Base-by-base conservation (phyloP, 1,139 yeast species). In the Lodderomyces metapsilosis region DNA sequence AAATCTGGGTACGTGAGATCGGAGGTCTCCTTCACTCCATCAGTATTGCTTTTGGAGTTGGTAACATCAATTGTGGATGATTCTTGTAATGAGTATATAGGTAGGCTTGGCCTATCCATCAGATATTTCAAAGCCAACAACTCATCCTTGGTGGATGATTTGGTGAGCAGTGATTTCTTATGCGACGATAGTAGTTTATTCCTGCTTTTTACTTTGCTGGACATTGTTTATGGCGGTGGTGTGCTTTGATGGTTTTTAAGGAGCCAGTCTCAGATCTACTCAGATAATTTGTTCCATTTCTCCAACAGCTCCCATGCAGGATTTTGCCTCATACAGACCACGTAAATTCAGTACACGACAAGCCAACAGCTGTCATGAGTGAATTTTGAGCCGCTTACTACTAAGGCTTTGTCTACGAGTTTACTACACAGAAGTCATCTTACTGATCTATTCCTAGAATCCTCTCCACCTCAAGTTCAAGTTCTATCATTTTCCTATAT, bases 1-100 rank as follows among this genome's bases (percentile, higher is more conserved):
- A 81, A 88, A 61, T 88, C 96, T 1, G 96, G 96, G 53, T 76
- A 84, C 2, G 75, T 64, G 13, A 44, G 41, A 7, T 45, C 50
- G 5, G 12, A 8, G 13, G 33, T 22, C 13, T 12, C 25, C 17
- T n/a, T 13, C 22, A 36, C 30, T 20, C 32, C 18, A 3, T 38
- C 32, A 10, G 6, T 16, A 28, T 6, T 11, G 4, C 18, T 9
- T 33, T 33, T 28, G 5, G 18, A 15, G 32, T n/a, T 5, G 3
- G 18, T 4, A 28, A 13, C 18, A 31, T 18, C 27, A 20, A 20
- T 24, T 23, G 13, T 18, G 36, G 21, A 25, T 24, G 37, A 24
- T 36, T 59, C 68, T 39, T 62, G 64, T 20, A 70, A 51, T 12
- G 77, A 73, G 47, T 66, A 72, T 12, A 72, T 52, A 9, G 61